phyloP scores from a whole-genome alignment of 805 yeast genomes.

The Saturnispora mendoncae region DNA sequence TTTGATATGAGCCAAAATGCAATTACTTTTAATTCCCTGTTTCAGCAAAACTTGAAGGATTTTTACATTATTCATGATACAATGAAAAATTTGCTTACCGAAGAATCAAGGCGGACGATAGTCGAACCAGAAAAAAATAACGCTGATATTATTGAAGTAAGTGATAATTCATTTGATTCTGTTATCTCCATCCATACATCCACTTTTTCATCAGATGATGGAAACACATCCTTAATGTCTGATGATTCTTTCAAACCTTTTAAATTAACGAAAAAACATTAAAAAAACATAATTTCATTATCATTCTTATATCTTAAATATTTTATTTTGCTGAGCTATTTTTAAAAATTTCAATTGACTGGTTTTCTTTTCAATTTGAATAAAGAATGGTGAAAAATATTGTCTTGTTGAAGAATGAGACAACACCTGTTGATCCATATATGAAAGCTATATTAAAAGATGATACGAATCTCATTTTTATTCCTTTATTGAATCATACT shows the following conservation, averaged over 20 bases:
- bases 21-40: conserved; percentile 17
- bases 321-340: neutral
- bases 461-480: conserved; percentile 42
- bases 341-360: too few relatives aligned
- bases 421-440: conserved; percentile 63
- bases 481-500: conserved; percentile 68
- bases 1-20: conserved; percentile 20
- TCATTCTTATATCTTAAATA: neutral
- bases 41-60: conserved; percentile 24
- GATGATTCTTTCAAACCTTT: conserved; percentile 9
- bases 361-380: neutral
- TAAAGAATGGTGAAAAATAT: conserved; percentile 23
- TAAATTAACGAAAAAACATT: conserved; percentile 6
- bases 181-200: conserved; percentile 7
- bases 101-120: neutral
- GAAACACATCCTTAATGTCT: conserved; percentile 1
- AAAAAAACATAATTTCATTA: neutral
- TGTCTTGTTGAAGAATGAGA: conserved; percentile 61
- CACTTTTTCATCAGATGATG: conserved; percentile 9
- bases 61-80: conserved; percentile 23
- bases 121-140: neutral
- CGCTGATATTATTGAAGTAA: conserved; percentile 11
- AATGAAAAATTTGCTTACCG: conserved; percentile 16
- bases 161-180: conserved; percentile 9
- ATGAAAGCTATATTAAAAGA: conserved; percentile 31